Conservation (phyloP, 2,329 filamentous ascomycete species). For the Remersonia thermophila region DNA sequence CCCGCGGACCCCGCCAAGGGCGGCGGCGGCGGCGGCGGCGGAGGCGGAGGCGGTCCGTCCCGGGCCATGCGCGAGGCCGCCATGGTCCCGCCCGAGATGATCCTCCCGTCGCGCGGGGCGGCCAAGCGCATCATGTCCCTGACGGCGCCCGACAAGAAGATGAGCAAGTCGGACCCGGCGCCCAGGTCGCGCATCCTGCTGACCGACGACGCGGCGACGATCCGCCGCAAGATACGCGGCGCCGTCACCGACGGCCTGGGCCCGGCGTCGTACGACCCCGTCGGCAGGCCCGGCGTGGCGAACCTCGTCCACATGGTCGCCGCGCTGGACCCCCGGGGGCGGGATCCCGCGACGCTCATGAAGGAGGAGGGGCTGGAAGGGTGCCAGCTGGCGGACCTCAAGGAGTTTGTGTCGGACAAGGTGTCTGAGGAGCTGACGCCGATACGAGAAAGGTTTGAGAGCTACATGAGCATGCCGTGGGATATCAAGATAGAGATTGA, state of each 20-base stretch:
- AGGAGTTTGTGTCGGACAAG: conserved; percentile 30
- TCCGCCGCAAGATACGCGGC: conserved; percentile 55
- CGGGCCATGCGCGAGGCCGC: too few relatives aligned
- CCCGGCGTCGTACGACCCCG: conserved; percentile 59
- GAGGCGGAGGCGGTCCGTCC: too few relatives aligned
- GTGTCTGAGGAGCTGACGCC: conserved; percentile 40
- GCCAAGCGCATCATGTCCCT: conserved; percentile 85
- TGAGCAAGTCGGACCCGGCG: conserved; percentile 80
- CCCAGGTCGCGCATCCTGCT: conserved; percentile 69
- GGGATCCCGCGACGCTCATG: conserved; percentile 34
- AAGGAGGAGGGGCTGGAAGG: conserved; percentile 20
- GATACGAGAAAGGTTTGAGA: conserved; percentile 44
- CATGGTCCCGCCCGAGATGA: too few relatives aligned
- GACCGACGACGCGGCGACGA: conserved; percentile 53
- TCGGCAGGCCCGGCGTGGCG: conserved; percentile 63
- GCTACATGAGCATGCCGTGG: conserved; percentile 28
- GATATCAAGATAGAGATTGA: conserved; percentile 39
- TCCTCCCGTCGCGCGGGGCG: conserved; percentile 34
- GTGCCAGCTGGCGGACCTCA: conserved; percentile 6
- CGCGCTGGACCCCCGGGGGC: conserved; percentile 42
- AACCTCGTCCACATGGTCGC: conserved; percentile 77
- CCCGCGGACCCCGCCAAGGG: too few relatives aligned
- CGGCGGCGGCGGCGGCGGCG: too few relatives aligned
- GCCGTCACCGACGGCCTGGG: conserved; percentile 66
- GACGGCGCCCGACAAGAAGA: conserved; percentile 64